These are phyloP conservation scores for Daldinia loculata DNA, from an alignment of 495 filamentous ascomycete genomes.

Conservation along the genomic window DNA sequence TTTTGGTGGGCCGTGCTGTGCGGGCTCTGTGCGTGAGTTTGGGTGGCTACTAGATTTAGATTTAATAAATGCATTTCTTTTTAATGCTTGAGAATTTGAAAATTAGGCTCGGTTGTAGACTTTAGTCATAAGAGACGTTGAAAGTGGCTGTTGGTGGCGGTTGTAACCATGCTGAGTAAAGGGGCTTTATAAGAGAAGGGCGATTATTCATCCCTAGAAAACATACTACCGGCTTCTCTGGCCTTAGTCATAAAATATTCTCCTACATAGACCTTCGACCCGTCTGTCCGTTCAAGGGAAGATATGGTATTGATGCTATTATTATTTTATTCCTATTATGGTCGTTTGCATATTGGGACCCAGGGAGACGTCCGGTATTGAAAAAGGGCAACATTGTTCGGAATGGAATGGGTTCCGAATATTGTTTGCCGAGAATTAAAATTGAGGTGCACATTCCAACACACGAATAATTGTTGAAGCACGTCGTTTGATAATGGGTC, in stretches of 20 bases:
- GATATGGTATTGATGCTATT: not conserved
- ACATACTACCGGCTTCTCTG: not conserved
- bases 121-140: not conserved
- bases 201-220: not conserved
- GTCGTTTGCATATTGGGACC: not conserved
- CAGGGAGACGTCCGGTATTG: constrained; percentile 2
- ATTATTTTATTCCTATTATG: not conserved
- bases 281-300: not conserved
- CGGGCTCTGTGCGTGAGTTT: not conserved
- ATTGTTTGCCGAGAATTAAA: constrained; percentile 12
- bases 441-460: constrained; percentile 23
- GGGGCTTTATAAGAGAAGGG: not conserved
- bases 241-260: not conserved
- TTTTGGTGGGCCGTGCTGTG: not conserved
- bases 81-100: no score
- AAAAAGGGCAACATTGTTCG: not conserved
- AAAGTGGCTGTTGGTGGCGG: not conserved
- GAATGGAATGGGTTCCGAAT: constrained; percentile 14
- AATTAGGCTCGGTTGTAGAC: not conserved
- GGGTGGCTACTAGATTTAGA: no score
- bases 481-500: constrained; percentile 14
- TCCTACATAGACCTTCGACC: not conserved
- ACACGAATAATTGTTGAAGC: constrained; percentile 8
- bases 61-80: no score
- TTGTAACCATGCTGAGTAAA: not conserved